These are phyloP conservation scores for Colletotrichum lindemuthianum DNA, from an alignment of 2,329 filamentous ascomycete species.

Conservation along the genomic window DNA sequence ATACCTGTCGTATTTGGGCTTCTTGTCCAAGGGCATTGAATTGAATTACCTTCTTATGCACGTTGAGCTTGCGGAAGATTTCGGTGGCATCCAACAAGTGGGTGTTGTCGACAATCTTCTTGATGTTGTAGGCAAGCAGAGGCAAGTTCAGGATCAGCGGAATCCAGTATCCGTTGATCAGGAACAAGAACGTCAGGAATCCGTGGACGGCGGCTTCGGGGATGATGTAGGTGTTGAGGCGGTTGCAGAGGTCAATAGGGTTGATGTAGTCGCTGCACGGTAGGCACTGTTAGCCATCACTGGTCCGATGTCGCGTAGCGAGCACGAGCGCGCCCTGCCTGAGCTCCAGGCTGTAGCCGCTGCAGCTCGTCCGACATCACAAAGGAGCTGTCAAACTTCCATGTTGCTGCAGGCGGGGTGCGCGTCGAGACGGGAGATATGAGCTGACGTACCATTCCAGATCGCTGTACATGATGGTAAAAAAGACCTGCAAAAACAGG, in stretches of 20 bases:
- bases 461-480: slow-evolving; percentile 99
- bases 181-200: slow-evolving; percentile 93
- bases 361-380: slow-evolving; percentile 11
- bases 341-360: slow-evolving; percentile 5
- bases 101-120: slow-evolving; percentile 98
- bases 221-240: slow-evolving; percentile 99
- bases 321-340: slow-evolving; percentile 9
- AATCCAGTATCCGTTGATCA: slow-evolving; percentile 99
- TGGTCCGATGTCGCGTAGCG: slow-evolving; percentile 10
- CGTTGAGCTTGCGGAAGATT: slow-evolving; percentile 98
- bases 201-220: slow-evolving; percentile 98
- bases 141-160: slow-evolving; percentile 92
- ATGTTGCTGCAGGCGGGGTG: background rate
- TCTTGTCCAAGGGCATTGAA: too few species aligned
- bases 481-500: slow-evolving; percentile 99
- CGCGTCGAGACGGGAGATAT: background rate
- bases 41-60: slow-evolving; percentile 89
- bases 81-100: slow-evolving; percentile 97
- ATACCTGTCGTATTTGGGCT: background rate
- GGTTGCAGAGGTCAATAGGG: slow-evolving; percentile 99
- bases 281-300: slow-evolving; percentile 41
- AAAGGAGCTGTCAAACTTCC: background rate
- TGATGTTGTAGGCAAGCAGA: slow-evolving; percentile 90
- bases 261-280: slow-evolving; percentile 94
- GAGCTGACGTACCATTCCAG: slow-evolving; percentile 86